A percentile compares a stretch with the other conserved stretches of the same genome.
Conservation (phyloP, 2,329 filamentous ascomycete genomes). For the Metarhizium sp. region DNA sequence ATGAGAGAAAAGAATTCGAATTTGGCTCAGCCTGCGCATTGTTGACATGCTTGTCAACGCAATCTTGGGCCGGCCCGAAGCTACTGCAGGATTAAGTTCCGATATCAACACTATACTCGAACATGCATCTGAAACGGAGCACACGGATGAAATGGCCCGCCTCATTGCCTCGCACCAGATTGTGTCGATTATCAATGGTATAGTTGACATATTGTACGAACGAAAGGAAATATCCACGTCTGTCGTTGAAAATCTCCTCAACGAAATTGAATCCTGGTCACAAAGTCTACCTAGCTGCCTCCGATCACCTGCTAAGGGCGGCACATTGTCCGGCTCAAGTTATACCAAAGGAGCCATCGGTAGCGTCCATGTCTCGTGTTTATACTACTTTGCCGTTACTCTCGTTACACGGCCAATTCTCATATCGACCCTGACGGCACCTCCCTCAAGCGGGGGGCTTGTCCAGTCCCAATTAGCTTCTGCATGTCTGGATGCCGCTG, state of each 20-base stretch:
- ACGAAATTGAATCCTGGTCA: constrained; percentile 35
- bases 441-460: constrained; percentile 17
- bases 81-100: constrained; percentile 20
- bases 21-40: constrained; percentile 28
- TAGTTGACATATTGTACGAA: constrained; percentile 31
- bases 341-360: constrained; percentile 29
- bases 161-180: constrained; percentile 32
- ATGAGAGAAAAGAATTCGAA: constrained; percentile 16
- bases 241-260: constrained; percentile 29
- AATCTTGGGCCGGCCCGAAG: constrained; percentile 27
- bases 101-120: constrained; percentile 15
- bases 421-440: constrained; percentile 36
- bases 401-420: constrained; percentile 46
- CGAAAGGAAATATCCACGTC: constrained; percentile 21
- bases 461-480: constrained; percentile 31
- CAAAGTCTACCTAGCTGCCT: constrained; percentile 29
- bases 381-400: constrained; percentile 51
- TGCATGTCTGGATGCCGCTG: constrained; percentile 45
- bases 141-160: constrained; percentile 10
- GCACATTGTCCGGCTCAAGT: constrained; percentile 2
- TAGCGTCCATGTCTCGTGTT: constrained; percentile 44
- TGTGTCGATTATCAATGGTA: constrained; percentile 33
- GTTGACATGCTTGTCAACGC: constrained; percentile 29
- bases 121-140: constrained; percentile 9
- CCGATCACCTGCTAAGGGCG: constrained; percentile 11